These are phyloP conservation scores for Ballota nigra DNA, from an alignment of 257 asterid species.

Conservation along the genomic window DNA sequence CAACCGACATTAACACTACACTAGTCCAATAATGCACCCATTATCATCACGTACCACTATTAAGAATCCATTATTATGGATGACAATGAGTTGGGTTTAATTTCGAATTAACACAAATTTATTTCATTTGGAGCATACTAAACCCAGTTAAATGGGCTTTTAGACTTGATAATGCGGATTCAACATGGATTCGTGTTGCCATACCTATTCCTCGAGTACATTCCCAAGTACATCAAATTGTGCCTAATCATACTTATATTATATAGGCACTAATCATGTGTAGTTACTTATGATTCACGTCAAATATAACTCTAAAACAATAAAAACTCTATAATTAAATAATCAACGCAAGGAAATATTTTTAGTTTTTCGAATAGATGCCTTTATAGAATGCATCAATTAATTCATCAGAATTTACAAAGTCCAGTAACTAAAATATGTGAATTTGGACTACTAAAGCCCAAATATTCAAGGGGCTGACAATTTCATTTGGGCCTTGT, in stretches of 20 bases:
- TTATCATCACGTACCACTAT: neutral
- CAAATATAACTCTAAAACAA: neutral
- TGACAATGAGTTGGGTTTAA: neutral
- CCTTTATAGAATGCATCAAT: neutral
- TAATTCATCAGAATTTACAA: neutral
- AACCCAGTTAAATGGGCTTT: neutral
- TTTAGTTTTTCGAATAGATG: neutral
- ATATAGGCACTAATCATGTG: neutral
- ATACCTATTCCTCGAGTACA: neutral
- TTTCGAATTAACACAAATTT: neutral
- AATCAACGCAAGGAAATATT: neutral
- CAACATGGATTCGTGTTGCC: neutral
- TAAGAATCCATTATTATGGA: neutral
- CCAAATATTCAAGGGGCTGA: neutral
- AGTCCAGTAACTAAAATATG: neutral
- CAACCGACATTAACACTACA: neutral
- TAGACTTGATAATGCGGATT: neutral
- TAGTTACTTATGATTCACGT: neutral
- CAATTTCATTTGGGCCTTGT: neutral
- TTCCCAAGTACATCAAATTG: neutral
- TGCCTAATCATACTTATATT: neutral
- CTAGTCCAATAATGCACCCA: neutral
- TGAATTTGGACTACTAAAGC: neutral
- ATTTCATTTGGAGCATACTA: neutral
- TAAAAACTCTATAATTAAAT: neutral